Percentiles rank a stretch among this genome's conserved stretches.
Conservation (phyloP, 2,329 filamentous ascomycete genomes). For the Exophiala calicioides region DNA sequence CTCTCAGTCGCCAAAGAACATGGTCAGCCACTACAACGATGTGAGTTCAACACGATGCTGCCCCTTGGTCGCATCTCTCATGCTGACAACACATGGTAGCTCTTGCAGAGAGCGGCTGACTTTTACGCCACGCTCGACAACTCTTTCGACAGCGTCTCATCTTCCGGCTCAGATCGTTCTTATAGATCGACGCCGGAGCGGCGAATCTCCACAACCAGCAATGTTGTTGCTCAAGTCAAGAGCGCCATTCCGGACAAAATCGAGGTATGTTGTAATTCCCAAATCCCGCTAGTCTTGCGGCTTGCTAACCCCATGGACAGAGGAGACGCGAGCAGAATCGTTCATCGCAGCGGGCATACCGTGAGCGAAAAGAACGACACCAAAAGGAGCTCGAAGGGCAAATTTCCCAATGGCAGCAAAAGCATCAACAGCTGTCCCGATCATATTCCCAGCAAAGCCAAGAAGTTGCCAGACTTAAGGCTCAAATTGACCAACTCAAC, state of each 20-base stretch:
- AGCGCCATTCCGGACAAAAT: slow-evolving; percentile 30
- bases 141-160: slow-evolving; percentile 24
- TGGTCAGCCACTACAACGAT: slow-evolving; percentile 29
- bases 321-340: slow-evolving; percentile 29
- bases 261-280: slow-evolving; percentile 24
- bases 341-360: slow-evolving; percentile 79
- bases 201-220: slow-evolving; percentile 11
- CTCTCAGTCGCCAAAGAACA: slow-evolving; percentile 22
- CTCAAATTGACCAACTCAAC: slow-evolving; percentile 28
- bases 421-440: slow-evolving; percentile 24
- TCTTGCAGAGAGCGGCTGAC: slow-evolving; percentile 24
- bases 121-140: slow-evolving; percentile 28
- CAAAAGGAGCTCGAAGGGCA: slow-evolving; percentile 82
- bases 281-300: too few relatives aligned
- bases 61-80: background rate
- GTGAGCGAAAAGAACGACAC: slow-evolving; percentile 91
- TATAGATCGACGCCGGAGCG: slow-evolving; percentile 20
- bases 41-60: too few relatives aligned
- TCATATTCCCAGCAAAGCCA: slow-evolving; percentile 27
- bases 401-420: slow-evolving; percentile 28
- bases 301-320: slow-evolving; percentile 19
- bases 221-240: slow-evolving; percentile 20
- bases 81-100: slow-evolving; percentile 11
- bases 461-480: slow-evolving; percentile 26
- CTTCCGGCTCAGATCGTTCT: slow-evolving; percentile 21